Evolutionary conservation across 306 rosid species (phyloP), one percentile per base, ranked within the genome.

Genomic region (apple (Malus domestica)): DNA sequence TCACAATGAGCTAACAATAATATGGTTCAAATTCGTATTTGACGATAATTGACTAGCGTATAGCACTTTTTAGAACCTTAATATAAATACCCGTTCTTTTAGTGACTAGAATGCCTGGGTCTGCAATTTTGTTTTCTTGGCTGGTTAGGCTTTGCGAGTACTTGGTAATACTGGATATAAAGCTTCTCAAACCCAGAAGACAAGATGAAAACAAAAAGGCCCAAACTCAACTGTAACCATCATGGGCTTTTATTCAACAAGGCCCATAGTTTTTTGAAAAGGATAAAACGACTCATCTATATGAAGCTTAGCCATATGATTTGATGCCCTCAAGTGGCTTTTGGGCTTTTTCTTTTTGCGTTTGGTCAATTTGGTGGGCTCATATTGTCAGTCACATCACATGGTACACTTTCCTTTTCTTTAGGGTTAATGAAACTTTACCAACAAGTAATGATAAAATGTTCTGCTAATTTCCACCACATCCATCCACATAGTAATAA

Each of bases 21-120:
- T 38, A 0, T 38, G 9, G 10, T 38, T 38, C 42, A 38, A 38
- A 38, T 0, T 38, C 9, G 0, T 0, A 0, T 38, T 38, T 38
- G 42, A 38, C 0, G 0, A 38, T 0, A 38, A 38, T 38, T 0
- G 0, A 38, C 9, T 38, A 38, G 2, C 42, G 2, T 38, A 1
- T 7, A 7, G 40, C 9, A 0, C 40, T 35, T 35, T 35, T 35
- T 35, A 35, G 0, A 7, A 35, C 40, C 40, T 35, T 7, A 0
- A 35, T 35, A 35, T 35, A 35, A 35, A 35, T 35, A 35, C 0
- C 0, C 1, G 30, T 1, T 57, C 6, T 22, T 15, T 52, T 54
- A 20, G 1, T 6, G 22, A 20, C 23, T 8, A 55, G 61, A 19
- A 27, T 4, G 68, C n/a, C 12, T 15, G 33, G 68, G 6, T 30